Evolutionary conservation across 352 stramenopile genomes (phyloP).

Genomic region (Phytopythium delawarense): DNA sequence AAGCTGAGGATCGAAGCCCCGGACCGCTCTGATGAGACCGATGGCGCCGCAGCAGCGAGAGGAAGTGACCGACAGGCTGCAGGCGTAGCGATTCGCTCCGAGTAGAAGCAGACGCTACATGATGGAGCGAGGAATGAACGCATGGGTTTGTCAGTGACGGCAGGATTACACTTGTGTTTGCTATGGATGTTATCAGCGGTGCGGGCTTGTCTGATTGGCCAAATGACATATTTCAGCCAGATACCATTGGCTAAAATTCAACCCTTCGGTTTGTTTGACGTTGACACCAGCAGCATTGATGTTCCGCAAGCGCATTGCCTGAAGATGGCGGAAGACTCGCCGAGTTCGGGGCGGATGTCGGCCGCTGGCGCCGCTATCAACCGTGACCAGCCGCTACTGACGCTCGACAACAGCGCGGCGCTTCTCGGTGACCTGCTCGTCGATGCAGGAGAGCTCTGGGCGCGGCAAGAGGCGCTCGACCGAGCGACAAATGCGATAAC

Average conservation of each 20-base stretch:
- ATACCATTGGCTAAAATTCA: not conserved
- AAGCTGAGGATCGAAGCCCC: too few relatives aligned
- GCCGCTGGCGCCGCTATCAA: not conserved
- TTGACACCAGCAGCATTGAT: not conserved
- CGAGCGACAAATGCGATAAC: constrained; percentile 8
- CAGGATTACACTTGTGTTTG: too few relatives aligned
- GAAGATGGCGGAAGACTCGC: not conserved
- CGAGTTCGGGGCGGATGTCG: not conserved
- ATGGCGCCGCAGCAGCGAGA: too few relatives aligned
- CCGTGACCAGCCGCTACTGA: not conserved
- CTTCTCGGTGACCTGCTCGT: not conserved
- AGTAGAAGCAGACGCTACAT: too few relatives aligned
- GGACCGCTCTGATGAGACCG: too few relatives aligned
- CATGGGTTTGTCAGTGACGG: too few relatives aligned
- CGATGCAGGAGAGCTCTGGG: not conserved
- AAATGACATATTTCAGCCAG: not conserved
- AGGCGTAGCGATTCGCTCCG: too few relatives aligned
- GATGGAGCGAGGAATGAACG: too few relatives aligned
- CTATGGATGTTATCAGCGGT: too few relatives aligned
- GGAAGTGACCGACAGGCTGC: too few relatives aligned
- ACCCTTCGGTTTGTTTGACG: not conserved
- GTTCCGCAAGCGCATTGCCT: not conserved
- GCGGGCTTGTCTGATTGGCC: not conserved
- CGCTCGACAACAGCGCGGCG: not conserved
- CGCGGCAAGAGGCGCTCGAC: constrained; percentile 3